Percentiles rank a stretch among this genome's conserved stretches.
Evolutionary conservation across 1,284 basidiomycete species (phyloP).

Genomic region (Mycena citricolor): DNA sequence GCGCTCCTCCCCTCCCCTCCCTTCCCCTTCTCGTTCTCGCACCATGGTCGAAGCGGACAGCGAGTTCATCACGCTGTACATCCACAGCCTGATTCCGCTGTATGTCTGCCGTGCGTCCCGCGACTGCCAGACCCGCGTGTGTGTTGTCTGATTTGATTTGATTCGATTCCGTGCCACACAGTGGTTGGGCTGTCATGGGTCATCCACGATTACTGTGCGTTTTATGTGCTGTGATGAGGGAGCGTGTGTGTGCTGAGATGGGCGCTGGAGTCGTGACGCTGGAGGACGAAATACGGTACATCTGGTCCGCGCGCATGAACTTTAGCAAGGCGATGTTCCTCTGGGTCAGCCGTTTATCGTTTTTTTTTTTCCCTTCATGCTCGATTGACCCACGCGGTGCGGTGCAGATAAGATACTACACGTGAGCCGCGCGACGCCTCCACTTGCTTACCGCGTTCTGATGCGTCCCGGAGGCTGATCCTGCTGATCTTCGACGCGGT

Average conservation of each 20-base stretch:
- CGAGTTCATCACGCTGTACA: slow-evolving; percentile 6
- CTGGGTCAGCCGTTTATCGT: slow-evolving; percentile 31
- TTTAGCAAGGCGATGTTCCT: slow-evolving; percentile 40
- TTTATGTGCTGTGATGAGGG: too few relatives aligned
- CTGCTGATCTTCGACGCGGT: slow-evolving; percentile 40
- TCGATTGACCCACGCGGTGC: too few relatives aligned
- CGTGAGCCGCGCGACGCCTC: background rate
- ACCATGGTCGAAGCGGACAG: too few relatives aligned
- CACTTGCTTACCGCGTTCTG: too few relatives aligned
- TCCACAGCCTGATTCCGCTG: slow-evolving; percentile 13
- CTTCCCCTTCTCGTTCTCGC: too few relatives aligned
- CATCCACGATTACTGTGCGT: slow-evolving; percentile 36
- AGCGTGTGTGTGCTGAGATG: too few relatives aligned
- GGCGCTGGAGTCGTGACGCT: slow-evolving; percentile 32
- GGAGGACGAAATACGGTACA: slow-evolving; percentile 30
- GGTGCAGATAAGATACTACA: slow-evolving; percentile 43
- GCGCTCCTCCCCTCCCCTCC: too few relatives aligned
- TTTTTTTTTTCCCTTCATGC: too few relatives aligned
- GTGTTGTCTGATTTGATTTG: too few relatives aligned
- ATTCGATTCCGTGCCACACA: slow-evolving; percentile 8
- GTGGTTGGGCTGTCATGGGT: slow-evolving; percentile 35
- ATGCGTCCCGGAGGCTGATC: slow-evolving; percentile 28
- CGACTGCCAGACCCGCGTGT: too few relatives aligned
- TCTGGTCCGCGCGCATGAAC: slow-evolving; percentile 28
- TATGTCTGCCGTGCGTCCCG: slow-evolving; percentile 10